A percentile compares a stretch with the other conserved stretches of the same genome.
Evolutionary conservation across 768 basidiomycete species (phyloP).

Genomic region (Daedaleopsis sinensis): DNA sequence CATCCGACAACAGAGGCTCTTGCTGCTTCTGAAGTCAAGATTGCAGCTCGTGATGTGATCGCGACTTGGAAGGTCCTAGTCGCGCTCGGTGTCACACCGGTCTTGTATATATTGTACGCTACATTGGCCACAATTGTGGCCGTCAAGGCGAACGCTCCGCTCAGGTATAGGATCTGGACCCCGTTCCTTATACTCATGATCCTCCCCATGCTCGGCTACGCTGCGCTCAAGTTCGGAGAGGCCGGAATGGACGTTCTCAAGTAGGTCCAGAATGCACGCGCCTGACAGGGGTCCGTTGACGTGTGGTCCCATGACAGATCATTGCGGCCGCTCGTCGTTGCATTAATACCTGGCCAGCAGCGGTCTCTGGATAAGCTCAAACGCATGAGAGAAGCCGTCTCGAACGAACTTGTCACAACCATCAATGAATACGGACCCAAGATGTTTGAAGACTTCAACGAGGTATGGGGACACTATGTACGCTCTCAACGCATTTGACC

Average conservation of each 20-base stretch:
- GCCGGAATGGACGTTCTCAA: conserved; percentile 97
- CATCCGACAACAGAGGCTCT: conserved; percentile 71
- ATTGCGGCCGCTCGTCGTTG: conserved; percentile 84
- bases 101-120: conserved; percentile 85
- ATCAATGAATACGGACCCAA: conserved; percentile 90
- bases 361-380: conserved; percentile 77
- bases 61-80: conserved; percentile 98
- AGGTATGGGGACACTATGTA: conserved; percentile 47
- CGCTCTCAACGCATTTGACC: conserved; percentile 1
- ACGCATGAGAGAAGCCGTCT: conserved; percentile 68
- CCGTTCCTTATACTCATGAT: conserved; percentile 75
- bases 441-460: conserved; percentile 84
- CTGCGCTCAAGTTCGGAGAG: conserved; percentile 96
- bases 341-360: conserved; percentile 88
- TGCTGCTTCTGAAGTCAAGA: conserved; percentile 92
- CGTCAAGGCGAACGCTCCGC: conserved; percentile 62
- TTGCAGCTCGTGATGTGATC: conserved; percentile 94
- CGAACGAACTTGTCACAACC: conserved; percentile 81
- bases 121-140: conserved; percentile 75
- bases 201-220: conserved; percentile 88
- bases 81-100: conserved; percentile 86
- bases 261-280: conserved; percentile 48
- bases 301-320: conserved; percentile 60
- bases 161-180: conserved; percentile 68
- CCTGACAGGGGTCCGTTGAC: neutral